phyloP scores from a whole-genome alignment of 177 flowering plant species.

The Vitis hybrid region DNA sequence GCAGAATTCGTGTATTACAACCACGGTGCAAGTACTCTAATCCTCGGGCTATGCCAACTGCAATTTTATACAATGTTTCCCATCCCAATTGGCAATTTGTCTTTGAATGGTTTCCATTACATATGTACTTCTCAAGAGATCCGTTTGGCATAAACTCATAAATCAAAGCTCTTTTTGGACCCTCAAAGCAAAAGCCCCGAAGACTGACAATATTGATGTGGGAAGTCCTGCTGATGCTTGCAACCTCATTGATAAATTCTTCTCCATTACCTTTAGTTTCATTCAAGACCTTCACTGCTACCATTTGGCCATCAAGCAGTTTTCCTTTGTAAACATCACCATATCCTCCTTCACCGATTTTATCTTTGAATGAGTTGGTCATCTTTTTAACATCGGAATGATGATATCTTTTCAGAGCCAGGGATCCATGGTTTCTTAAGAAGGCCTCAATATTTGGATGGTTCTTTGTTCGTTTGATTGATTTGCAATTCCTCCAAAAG shows the following conservation, averaged over 20 bases:
- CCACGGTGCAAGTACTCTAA: slow-evolving; percentile 31
- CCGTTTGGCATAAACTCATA: slow-evolving; percentile 56
- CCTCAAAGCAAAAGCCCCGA: slow-evolving; percentile 40
- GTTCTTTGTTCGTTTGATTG: neutral
- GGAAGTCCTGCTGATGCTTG: slow-evolving; percentile 40
- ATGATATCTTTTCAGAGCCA: slow-evolving; percentile 22
- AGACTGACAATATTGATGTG: slow-evolving; percentile 44
- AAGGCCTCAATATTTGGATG: slow-evolving; percentile 22
- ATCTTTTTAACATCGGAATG: slow-evolving; percentile 29
- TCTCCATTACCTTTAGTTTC: slow-evolving; percentile 29
- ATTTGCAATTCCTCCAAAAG: neutral
- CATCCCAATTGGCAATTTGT: slow-evolving; percentile 18
- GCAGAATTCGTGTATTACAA: too few relatives aligned
- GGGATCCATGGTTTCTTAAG: slow-evolving; percentile 14
- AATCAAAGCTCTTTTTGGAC: slow-evolving; percentile 33
- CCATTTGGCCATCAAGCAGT: slow-evolving; percentile 23
- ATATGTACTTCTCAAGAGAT: slow-evolving; percentile 47
- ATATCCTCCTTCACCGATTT: slow-evolving; percentile 40
- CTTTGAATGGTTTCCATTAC: neutral
- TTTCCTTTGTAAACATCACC: slow-evolving; percentile 33
- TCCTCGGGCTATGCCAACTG: slow-evolving; percentile 48
- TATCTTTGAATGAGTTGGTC: slow-evolving; percentile 27
- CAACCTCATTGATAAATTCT: slow-evolving; percentile 36
- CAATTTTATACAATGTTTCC: slow-evolving; percentile 33
- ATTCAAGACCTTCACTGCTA: slow-evolving; percentile 36